A percentile compares a stretch with the other conserved stretches of the same genome.
phyloP scores from a whole-genome alignment of 805 yeast genomes.

The Zygosaccharomyces rouxii region DNA sequence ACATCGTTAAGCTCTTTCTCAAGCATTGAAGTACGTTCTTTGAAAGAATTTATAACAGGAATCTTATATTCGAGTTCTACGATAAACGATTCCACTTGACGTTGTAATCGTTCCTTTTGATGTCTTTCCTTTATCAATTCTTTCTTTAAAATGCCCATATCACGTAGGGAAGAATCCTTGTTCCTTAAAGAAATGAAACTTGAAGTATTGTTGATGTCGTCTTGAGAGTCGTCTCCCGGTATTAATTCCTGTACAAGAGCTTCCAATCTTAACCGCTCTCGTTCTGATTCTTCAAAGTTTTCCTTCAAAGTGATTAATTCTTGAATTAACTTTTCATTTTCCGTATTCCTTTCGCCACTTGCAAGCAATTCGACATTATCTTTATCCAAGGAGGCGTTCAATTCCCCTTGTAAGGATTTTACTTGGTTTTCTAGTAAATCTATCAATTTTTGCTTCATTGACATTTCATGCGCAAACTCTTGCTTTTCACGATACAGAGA shows the following conservation, averaged over 20 bases:
- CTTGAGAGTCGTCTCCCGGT: slow-evolving; percentile 14
- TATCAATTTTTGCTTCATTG: slow-evolving; percentile 56
- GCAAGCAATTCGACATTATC: slow-evolving; percentile 38
- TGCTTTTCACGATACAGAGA: slow-evolving; percentile 42
- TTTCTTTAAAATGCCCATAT: slow-evolving; percentile 57
- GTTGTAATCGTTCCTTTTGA: slow-evolving; percentile 64
- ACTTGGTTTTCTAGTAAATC: slow-evolving; percentile 42
- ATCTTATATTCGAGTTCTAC: slow-evolving; percentile 72
- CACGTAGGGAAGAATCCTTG: slow-evolving; percentile 36
- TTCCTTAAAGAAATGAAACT: slow-evolving; percentile 14
- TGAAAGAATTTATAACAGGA: slow-evolving; percentile 68
- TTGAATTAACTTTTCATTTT: slow-evolving; percentile 32
- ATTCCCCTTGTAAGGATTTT: slow-evolving; percentile 41
- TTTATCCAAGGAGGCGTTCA: slow-evolving; percentile 49
- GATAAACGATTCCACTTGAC: slow-evolving; percentile 66
- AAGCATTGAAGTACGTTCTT: slow-evolving; percentile 50
- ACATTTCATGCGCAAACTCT: slow-evolving; percentile 52
- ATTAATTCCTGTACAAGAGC: slow-evolving; percentile 43
- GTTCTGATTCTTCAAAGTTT: slow-evolving; percentile 36
- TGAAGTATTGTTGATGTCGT: slow-evolving; percentile 3
- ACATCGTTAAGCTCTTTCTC: slow-evolving; percentile 55
- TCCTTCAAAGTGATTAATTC: slow-evolving; percentile 27
- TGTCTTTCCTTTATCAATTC: slow-evolving; percentile 65
- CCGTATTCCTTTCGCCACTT: slow-evolving; percentile 28
- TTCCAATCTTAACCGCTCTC: slow-evolving; percentile 39